These are phyloP conservation scores for Gremmenia infestans DNA, from an alignment of 2,329 filamentous ascomycete species.

Conservation along the genomic window DNA sequence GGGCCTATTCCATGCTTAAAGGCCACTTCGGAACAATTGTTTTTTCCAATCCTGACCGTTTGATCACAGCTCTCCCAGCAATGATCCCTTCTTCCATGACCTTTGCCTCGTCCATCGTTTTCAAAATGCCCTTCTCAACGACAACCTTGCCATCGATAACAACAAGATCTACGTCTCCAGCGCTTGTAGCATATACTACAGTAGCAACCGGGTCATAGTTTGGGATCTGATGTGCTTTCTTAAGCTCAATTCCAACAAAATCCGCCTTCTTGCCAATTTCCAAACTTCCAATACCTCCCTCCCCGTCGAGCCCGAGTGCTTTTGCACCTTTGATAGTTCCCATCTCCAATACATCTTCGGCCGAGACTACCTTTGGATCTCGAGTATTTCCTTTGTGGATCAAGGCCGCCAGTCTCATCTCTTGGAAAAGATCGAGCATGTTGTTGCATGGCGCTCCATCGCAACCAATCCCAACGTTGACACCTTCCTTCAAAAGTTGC, in stretches of 20 bases:
- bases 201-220: conserved; percentile 8
- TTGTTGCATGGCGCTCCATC: conserved; percentile 14
- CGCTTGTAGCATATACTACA: conserved; percentile 6
- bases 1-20: no score
- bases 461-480: conserved; percentile 5
- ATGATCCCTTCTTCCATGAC: conserved; percentile 1
- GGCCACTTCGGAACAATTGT: no score
- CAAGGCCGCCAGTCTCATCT: conserved; percentile 9
- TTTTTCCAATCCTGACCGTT: conserved; percentile 1
- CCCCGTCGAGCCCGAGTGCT: conserved; percentile 5
- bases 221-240: conserved; percentile 1
- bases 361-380: conserved; percentile 5
- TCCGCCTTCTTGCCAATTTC: conserved; percentile 49
- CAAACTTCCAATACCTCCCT: conserved; percentile 29
- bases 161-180: conserved; percentile 5
- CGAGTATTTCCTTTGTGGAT: conserved; percentile 7
- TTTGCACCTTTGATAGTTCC: conserved; percentile 15
- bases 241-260: conserved; percentile 48
- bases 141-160: conserved; percentile 9
- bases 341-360: conserved; percentile 33
- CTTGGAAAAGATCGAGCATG: conserved; percentile 9
- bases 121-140: conserved; percentile 3
- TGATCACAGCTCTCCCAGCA: not conserved
- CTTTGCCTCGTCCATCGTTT: conserved; percentile 5
- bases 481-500: conserved; percentile 2